Evolutionary conservation across 2,329 filamentous ascomycete genomes (phyloP).

Genomic region (Biscogniauxia sp.): DNA sequence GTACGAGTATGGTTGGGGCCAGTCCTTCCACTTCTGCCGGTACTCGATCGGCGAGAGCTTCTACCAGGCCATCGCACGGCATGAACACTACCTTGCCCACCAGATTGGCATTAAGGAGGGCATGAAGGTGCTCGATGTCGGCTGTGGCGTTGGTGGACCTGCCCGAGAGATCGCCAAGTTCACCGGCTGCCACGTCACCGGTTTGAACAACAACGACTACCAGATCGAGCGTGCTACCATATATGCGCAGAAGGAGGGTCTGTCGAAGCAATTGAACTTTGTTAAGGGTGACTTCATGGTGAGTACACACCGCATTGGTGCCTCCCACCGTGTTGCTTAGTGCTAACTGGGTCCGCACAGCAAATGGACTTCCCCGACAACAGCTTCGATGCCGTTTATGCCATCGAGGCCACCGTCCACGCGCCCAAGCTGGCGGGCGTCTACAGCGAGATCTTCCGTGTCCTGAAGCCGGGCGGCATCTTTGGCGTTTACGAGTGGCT

Average conservation of each 20-base stretch:
- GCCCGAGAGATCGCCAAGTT: constrained; percentile 97
- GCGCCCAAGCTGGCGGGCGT: constrained; percentile 87
- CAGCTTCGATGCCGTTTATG: constrained; percentile 91
- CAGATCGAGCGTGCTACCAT: constrained; percentile 91
- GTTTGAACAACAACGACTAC: constrained; percentile 99
- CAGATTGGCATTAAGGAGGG: constrained; percentile 80
- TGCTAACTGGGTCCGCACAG: constrained; percentile 36
- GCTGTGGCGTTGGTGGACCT: constrained; percentile 93
- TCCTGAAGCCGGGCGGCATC: constrained; percentile 90
- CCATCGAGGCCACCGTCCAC: constrained; percentile 95
- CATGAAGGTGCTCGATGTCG: constrained; percentile 92
- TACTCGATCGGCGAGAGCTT: constrained; percentile 86
- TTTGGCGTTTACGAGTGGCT: constrained; percentile 99
- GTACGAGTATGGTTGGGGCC: constrained; percentile 96
- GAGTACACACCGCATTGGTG: constrained; percentile 15
- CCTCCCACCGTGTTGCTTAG: neutral
- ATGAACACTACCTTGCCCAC: constrained; percentile 96
- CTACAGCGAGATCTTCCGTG: constrained; percentile 91
- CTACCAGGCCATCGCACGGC: constrained; percentile 86
- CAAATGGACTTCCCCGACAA: constrained; percentile 95
- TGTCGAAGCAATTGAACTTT: constrained; percentile 77
- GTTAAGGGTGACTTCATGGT: constrained; percentile 97
- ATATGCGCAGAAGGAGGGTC: constrained; percentile 78
- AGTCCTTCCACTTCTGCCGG: constrained; percentile 96
- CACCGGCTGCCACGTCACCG: constrained; percentile 81